A percentile compares a stretch with the other conserved stretches of the same genome.
phyloP scores from a whole-genome alignment of 1,139 yeast genomes.

The Keqinozyma sinolaborantium region DNA sequence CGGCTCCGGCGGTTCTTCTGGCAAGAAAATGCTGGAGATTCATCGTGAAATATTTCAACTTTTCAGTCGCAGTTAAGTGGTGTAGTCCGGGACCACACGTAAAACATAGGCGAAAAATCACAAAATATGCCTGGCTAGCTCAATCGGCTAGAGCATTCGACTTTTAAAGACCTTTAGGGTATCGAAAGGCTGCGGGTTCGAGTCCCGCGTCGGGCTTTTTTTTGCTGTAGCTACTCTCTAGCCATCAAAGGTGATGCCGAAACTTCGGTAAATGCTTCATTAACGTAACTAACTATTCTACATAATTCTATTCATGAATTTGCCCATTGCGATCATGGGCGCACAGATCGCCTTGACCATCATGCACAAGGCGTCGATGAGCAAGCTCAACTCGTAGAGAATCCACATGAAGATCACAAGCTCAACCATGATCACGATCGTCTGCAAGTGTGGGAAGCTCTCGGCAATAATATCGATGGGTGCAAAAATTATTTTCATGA shows the following conservation, averaged over 20 bases:
- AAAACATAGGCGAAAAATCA: no score
- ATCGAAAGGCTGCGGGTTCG: conserved; percentile 17
- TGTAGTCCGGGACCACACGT: no score
- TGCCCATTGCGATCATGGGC: conserved; percentile 46
- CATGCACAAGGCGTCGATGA: conserved; percentile 46
- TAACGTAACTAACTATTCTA: conserved; percentile 8
- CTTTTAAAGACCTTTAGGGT: conserved; percentile 8
- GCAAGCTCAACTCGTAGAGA: conserved; percentile 38
- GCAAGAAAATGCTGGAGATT: no score
- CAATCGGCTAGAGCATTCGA: conserved; percentile 15
- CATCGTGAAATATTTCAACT: no score
- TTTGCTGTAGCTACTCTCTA: conserved; percentile 4
- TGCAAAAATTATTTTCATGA: conserved; percentile 38
- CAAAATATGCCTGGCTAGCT: conserved; percentile 11
- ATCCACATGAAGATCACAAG: conserved; percentile 41
- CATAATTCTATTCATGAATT: conserved; percentile 42
- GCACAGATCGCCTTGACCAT: conserved; percentile 47
- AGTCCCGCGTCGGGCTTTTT: conserved; percentile 16
- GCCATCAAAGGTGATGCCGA: conserved; percentile 1
- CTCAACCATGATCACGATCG: conserved; percentile 37
- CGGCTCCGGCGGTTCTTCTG: no score
- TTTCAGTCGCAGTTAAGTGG: no score
- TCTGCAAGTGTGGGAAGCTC: conserved; percentile 36
- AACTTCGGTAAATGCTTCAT: conserved; percentile 2
- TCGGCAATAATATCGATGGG: conserved; percentile 42